Evolutionary conservation across 768 basidiomycete genomes (phyloP).

Genomic region (Collybia sp.): DNA sequence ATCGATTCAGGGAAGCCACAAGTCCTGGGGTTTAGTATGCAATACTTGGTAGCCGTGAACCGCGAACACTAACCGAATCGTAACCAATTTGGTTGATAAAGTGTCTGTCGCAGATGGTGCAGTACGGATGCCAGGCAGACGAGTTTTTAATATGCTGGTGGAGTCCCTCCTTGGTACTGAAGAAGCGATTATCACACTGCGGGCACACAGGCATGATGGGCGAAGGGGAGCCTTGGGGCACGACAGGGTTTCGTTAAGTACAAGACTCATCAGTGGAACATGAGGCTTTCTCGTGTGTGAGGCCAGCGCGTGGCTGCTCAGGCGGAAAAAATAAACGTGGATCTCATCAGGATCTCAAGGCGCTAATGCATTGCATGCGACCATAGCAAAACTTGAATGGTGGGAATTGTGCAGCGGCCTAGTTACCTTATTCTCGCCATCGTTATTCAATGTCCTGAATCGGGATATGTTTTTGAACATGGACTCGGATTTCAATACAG

Average conservation of each 20-base stretch:
- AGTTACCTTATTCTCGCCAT: no score
- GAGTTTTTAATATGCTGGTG: conserved; percentile 33
- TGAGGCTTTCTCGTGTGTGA: conserved; percentile 7
- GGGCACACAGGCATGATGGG: conserved; percentile 29
- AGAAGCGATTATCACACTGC: conserved; percentile 28
- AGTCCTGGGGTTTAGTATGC: conserved; percentile 1
- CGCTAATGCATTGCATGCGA: no score
- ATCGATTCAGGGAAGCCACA: neutral
- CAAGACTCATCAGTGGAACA: conserved; percentile 4
- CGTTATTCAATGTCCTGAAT: no score
- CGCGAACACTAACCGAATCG: conserved; percentile 29
- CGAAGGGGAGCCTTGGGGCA: neutral
- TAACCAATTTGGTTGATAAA: conserved; percentile 29
- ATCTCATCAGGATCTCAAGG: neutral
- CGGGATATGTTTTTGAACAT: no score
- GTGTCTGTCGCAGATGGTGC: conserved; percentile 26
- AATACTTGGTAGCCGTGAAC: neutral
- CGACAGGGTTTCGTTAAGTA: conserved; percentile 5
- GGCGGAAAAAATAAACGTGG: neutral
- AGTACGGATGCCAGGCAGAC: conserved; percentile 29
- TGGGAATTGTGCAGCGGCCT: no score
- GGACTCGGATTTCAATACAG: no score
- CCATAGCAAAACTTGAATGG: no score
- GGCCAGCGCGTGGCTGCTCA: conserved; percentile 6
- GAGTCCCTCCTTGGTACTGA: conserved; percentile 30